These are phyloP conservation scores for Fusarium pilosicola DNA, from an alignment of 2,329 filamentous ascomycete species.

Conservation along the genomic window DNA sequence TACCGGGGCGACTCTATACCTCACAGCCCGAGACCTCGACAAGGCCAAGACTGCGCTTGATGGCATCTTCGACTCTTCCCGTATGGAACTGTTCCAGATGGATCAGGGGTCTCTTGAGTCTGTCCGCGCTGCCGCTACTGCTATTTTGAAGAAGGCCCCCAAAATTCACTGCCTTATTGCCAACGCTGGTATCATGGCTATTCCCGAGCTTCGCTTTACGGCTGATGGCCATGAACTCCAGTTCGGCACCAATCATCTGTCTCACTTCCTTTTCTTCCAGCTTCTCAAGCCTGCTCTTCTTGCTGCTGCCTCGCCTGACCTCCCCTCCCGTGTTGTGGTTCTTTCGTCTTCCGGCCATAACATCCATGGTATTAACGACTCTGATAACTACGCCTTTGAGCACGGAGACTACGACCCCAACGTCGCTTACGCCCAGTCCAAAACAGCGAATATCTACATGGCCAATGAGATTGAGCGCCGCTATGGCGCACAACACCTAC, in stretches of 20 bases:
- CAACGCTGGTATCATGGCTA: slow-evolving; percentile 41
- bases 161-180: slow-evolving; percentile 35
- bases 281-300: slow-evolving; percentile 57
- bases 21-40: slow-evolving; percentile 28
- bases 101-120: slow-evolving; percentile 37
- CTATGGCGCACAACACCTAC: slow-evolving; percentile 14
- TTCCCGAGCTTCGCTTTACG: slow-evolving; percentile 14
- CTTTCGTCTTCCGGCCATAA: slow-evolving; percentile 56
- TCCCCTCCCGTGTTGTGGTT: slow-evolving; percentile 58
- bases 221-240: slow-evolving; percentile 43
- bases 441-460: slow-evolving; percentile 40
- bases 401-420: slow-evolving; percentile 18
- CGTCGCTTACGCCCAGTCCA: slow-evolving; percentile 32
- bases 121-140: slow-evolving; percentile 34
- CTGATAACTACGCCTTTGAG: slow-evolving; percentile 22
- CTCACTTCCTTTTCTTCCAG: slow-evolving; percentile 45
- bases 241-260: slow-evolving; percentile 43
- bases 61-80: neutral
- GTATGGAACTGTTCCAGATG: slow-evolving; percentile 29
- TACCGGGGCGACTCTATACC: slow-evolving; percentile 45
- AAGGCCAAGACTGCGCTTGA: slow-evolving; percentile 20
- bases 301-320: slow-evolving; percentile 48
- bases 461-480: slow-evolving; percentile 37
- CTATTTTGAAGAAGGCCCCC: slow-evolving; percentile 18
- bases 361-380: neutral